Conservation (phyloP, 2,329 filamentous ascomycete species). For the Capronia coronata region DNA sequence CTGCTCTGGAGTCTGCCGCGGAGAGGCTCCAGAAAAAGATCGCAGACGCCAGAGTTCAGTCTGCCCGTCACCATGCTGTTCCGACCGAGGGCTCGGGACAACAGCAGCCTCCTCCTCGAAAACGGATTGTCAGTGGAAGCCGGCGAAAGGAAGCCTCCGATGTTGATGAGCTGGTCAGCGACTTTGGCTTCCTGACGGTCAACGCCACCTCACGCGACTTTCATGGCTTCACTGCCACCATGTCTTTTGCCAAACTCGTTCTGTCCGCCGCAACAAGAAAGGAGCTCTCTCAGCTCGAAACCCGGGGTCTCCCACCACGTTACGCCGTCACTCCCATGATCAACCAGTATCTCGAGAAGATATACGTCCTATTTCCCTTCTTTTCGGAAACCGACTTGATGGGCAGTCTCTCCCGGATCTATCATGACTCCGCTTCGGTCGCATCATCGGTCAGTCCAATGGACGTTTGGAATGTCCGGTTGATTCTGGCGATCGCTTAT, state of each 20-base stretch:
- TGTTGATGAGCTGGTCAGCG: conserved; percentile 85
- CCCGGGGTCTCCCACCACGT: conserved; percentile 62
- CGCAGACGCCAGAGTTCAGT: conserved; percentile 34
- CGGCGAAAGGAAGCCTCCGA: conserved; percentile 67
- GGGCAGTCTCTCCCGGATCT: conserved; percentile 72
- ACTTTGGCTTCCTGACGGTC: conserved; percentile 90
- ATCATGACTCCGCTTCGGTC: conserved; percentile 47
- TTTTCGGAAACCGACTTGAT: conserved; percentile 76
- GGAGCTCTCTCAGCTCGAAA: conserved; percentile 55
- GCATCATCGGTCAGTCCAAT: conserved; percentile 44
- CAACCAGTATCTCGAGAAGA: conserved; percentile 76
- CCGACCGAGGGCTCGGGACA: no score
- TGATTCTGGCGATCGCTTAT: conserved; percentile 81
- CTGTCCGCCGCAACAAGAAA: conserved; percentile 75
- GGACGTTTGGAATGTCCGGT: conserved; percentile 79
- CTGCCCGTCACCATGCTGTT: conserved; percentile 51
- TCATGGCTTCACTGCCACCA: conserved; percentile 76
- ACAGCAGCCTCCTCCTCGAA: conserved; percentile 32
- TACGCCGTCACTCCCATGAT: conserved; percentile 63
- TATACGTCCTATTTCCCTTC: conserved; percentile 73
- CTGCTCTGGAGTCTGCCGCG: conserved; percentile 83
- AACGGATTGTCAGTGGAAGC: conserved; percentile 33
- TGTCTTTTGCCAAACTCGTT: conserved; percentile 86
- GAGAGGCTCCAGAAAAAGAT: conserved; percentile 80
- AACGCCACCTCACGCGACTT: conserved; percentile 94